phyloP scores from a whole-genome alignment of 2,329 filamentous ascomycete species.

The Fonsecaea monophora region DNA sequence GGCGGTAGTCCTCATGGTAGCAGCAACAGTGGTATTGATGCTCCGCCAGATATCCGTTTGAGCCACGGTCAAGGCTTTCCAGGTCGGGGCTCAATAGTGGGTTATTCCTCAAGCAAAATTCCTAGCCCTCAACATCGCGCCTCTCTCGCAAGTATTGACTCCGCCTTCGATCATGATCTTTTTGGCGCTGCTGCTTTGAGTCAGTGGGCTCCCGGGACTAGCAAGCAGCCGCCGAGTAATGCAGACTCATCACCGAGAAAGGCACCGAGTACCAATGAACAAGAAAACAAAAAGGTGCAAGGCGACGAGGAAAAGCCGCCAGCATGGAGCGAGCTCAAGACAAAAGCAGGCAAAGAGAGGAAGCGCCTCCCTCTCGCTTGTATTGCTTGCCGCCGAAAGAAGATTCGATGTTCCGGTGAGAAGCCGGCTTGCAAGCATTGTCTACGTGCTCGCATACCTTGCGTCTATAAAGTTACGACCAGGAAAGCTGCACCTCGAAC shows the following conservation, averaged over 20 bases:
- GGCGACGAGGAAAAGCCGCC: slow-evolving; percentile 66
- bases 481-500: slow-evolving; percentile 92
- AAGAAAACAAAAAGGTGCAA: slow-evolving; percentile 42
- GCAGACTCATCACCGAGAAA: slow-evolving; percentile 31
- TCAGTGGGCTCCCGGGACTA: slow-evolving; percentile 35
- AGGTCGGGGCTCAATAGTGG: slow-evolving; percentile 27
- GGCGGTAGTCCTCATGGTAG: slow-evolving; percentile 36
- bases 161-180: slow-evolving; percentile 35
- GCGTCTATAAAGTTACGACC: slow-evolving; percentile 96
- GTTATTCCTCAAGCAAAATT: slow-evolving; percentile 26
- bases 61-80: slow-evolving; percentile 32
- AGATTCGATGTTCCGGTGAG: slow-evolving; percentile 96
- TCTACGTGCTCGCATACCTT: slow-evolving; percentile 87
- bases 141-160: slow-evolving; percentile 38
- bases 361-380: slow-evolving; percentile 92
- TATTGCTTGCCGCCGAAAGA: slow-evolving; percentile 94
- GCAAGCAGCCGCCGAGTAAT: slow-evolving; percentile 33
- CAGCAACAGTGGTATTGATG: slow-evolving; percentile 38
- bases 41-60: slow-evolving; percentile 35
- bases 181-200: slow-evolving; percentile 34
- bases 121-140: slow-evolving; percentile 36
- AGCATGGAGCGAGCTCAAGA: slow-evolving; percentile 83
- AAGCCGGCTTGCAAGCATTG: slow-evolving; percentile 98
- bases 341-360: slow-evolving; percentile 92
- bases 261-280: slow-evolving; percentile 25